Conservation (phyloP, 2,329 filamentous ascomycete genomes). For the Trichoderma aggressivum region DNA sequence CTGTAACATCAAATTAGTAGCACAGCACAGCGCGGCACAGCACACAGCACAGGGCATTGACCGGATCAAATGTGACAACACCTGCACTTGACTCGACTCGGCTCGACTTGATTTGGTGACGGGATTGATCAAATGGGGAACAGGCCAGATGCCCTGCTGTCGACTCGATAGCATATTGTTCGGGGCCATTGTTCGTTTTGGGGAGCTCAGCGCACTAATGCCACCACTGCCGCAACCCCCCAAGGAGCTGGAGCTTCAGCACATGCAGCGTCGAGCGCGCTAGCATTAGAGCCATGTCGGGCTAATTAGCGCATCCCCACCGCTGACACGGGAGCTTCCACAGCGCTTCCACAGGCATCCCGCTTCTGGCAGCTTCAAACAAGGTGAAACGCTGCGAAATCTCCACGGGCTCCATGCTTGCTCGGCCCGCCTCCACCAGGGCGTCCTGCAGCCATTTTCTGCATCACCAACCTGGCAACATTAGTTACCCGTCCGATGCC, state of each 20-base stretch:
- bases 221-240: neutral
- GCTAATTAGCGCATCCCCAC: constrained; percentile 20
- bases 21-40: neutral
- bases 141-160: neutral
- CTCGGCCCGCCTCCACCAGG: constrained; percentile 13
- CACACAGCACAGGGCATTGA: neutral
- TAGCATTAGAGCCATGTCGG: constrained; percentile 13
- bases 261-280: neutral
- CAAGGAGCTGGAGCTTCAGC: neutral
- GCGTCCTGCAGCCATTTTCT: constrained; percentile 17
- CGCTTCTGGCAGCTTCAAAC: constrained; percentile 16
- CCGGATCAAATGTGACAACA: neutral
- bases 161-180: neutral
- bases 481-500: constrained; percentile 6
- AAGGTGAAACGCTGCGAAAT: constrained; percentile 17
- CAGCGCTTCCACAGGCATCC: constrained; percentile 18
- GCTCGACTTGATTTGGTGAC: neutral
- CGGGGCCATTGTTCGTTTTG: neutral
- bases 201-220: constrained; percentile 9
- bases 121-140: neutral
- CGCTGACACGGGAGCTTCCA: constrained; percentile 16
- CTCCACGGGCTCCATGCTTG: constrained; percentile 14
- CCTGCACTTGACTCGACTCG: neutral
- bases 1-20: neutral
- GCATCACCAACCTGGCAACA: constrained; percentile 13